phyloP scores from a whole-genome alignment of 306 rosid species.

The Styphnolobium japonicum region DNA sequence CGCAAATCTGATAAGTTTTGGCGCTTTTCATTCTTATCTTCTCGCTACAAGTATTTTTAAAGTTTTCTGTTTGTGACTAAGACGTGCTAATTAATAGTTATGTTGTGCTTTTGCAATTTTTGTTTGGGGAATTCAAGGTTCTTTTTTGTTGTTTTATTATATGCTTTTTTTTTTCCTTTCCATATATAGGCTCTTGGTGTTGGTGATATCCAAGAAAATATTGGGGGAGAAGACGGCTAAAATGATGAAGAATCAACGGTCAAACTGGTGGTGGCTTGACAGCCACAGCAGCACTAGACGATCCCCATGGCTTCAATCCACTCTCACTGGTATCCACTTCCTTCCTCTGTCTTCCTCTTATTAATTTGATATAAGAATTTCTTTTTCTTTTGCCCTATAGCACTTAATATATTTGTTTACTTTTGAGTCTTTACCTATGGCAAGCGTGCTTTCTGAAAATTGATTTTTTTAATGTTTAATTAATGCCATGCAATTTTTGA shows the following conservation, averaged over 20 bases:
- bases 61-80: neutral
- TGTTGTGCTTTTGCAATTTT: neutral
- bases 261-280: conserved; percentile 84
- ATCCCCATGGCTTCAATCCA: conserved; percentile 79
- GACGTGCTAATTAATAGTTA: neutral
- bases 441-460: neutral
- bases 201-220: conserved; percentile 18
- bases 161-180: neutral
- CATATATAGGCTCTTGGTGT: conserved; percentile 9
- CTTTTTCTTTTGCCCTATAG: neutral
- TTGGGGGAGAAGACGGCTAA: conserved; percentile 17
- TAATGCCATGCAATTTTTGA: neutral
- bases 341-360: neutral
- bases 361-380: neutral
- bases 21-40: conserved; percentile 1
- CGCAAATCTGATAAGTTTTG: neutral
- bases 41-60: neutral
- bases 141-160: neutral
- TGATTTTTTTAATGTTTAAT: neutral
- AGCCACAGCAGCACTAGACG: conserved; percentile 43
- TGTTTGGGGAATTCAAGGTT: conserved; percentile 19
- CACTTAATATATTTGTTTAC: neutral
- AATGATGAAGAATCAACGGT: conserved; percentile 44
- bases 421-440: neutral
- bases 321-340: conserved; percentile 55